Base-by-base conservation (phyloP, 352 stramenopile genomes). In the Phytophthora fragariaefolia region DNA sequence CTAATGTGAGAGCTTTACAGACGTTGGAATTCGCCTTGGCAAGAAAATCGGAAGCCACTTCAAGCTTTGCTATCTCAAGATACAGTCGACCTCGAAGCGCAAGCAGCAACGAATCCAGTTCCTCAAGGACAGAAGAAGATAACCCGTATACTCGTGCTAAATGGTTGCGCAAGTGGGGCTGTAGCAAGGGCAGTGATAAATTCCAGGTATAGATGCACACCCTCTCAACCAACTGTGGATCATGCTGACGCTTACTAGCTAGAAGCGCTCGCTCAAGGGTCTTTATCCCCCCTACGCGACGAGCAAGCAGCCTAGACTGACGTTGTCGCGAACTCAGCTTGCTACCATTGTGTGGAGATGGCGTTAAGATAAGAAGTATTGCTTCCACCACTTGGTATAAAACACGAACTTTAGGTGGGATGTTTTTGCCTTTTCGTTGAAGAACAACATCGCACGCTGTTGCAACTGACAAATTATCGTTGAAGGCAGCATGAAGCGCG, bases 191-290 rank as follows among this genome's bases (percentile, higher is more conserved):
- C 1, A 95, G 50, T 7, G 83, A 81, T 20, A 97, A 43, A 50
- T 95, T 97, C 91, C 91, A 97, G 1, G 74, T 74, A 53, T 85
- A 83, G 5, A 97, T 66, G 46, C 90, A 96, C 12, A 92, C 77
- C 26, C 76, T 83, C 53, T 98, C 87, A 9, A 96, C 59, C 18
- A 98, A 63, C 22, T 90, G 80, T 0, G 89, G 58, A 30, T 97
- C 79, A 18, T 85, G 71, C 18, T 96, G 79, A 0, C 91, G 77
- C 58, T 96, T 94, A 42, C 77, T 85, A 0, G 90, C 85, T 46
- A 95, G 42, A 12, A 98, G 72, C 3, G 86, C 82, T 17, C 90
- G 73, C 49, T 97, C 90, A 9, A 97, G 69, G 0, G 79, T 49
- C 46, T 93, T 96, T 8, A 97, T 71, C 1, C 68, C 79, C 55